Evolutionary conservation across 2,329 filamentous ascomycete genomes (phyloP), one percentile per base, ranked within the genome.

Genomic region (Monosporascus sp.): DNA sequence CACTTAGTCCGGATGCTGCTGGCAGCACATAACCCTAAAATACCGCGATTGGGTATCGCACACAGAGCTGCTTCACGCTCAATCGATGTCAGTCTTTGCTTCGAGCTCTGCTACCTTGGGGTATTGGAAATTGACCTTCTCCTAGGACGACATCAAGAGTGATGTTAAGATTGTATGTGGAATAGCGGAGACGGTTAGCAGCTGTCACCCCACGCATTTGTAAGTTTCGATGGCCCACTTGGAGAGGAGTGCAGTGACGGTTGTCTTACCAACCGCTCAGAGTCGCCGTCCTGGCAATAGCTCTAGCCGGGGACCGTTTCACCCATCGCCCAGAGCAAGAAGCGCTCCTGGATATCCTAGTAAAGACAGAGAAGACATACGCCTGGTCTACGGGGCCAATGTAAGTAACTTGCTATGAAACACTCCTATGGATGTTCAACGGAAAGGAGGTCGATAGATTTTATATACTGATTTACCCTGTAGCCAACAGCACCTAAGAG

Each of bases 261-360:
- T 45, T 24, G 18, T 18, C 20, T 45, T 18, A 45, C 22, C 22
- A 45, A 44, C n/a, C 20, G 15, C 20, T 22, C 37, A 2, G 57
- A 37, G 53, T 54, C 7, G 61, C 63, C 9, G 62, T 58, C 20
- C 63, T 65, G 61, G 58, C 62, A 6, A 64, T 65, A 15, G 54
- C 58, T 0, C 47, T 63, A 43, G 63, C 63, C 5, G 72, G 72
- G 1, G 71, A 74, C 45, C 68, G 68, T n/a, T 72, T 71, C 51
- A 62, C 56, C 2, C 56, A 64, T 27, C 56, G 57, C 17, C 50
- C 37, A 22, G 66, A 69, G 41, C 64, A 70, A 51, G 60, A 65
- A 49, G 67, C 65, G 22, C 54, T 71, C 35, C 47, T 70, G 11
- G 56, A 62, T 18, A 61, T 72, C 6, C 55, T 72, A 48, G 52